Base-by-base conservation (phyloP, 768 basidiomycete genomes). In the Pseudohyphozyma bogoriensis region DNA sequence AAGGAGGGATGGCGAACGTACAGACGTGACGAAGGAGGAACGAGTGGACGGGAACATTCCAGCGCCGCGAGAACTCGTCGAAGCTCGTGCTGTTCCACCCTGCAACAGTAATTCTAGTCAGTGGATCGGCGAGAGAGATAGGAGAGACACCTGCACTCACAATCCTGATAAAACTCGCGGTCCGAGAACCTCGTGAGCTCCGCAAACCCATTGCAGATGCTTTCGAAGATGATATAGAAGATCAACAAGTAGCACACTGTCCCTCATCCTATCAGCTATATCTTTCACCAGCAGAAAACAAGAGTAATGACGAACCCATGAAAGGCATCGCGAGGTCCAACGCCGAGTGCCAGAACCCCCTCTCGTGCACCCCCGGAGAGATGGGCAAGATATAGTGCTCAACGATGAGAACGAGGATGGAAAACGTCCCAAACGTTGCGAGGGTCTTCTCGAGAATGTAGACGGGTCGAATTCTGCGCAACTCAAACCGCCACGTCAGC, bases 1-100 rank as follows among this genome's bases (percentile, higher is more conserved):
- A 33, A 12, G 13, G 32, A 46, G 26, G 10, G 47, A 12, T 3
- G 28, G 8, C 3, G 8, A 20, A 51, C 50, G 8, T 12, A 51
- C 50, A 99, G 35, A 99, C 91, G 72, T 99, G 95, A 15, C 89
- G 83, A 22, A 97, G 80, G 40, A 99, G 81, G 50, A 56, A 60
- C 13, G 61, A 51, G 58, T 65, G 60, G 1, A 63, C 93, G 15
- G 93, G 93, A 45, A 88, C 90, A 76, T 97, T 97, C 93, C 95
- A 97, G 76, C 93, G 92, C 46, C 95, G 84, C 5, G 92, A 87
- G 73, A 93, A 96, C 73, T 96, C 89, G 67, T 96, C 93, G 87
- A 87, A 91, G 3, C 89, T 88, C 0, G 86, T 89, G 9, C 89
- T 89, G 74, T 97, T 97, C 93, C 93, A 96, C 87, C 82, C 77